Base-by-base conservation (phyloP, 208 protist genomes). In the Crithidia mellificae region DNA sequence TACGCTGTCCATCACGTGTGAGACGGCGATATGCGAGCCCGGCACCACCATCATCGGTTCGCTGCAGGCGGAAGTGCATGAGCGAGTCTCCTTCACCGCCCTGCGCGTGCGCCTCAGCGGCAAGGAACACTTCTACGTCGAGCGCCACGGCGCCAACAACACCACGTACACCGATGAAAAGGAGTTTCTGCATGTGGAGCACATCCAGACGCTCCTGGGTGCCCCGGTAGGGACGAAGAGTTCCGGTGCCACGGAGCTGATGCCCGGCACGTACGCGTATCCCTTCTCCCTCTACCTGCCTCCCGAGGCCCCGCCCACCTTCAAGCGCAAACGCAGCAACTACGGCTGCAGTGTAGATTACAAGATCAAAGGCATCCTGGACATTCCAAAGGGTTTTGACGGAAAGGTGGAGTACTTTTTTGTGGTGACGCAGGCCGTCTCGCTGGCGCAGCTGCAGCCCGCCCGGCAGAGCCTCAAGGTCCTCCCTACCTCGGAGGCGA, bases 181-280 rank as follows among this genome's bases (percentile, higher is more conserved):
- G 14, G 2, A 50, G 44, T 57, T 67, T 20, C 30, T 20, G 4
- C 62, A 67, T 34, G 34, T 67, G 5, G 50, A 52, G 34, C 19
- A 56, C 5, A 6, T n/a, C 0, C 8, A 44, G 5, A 68, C 38
- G 2, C 34, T 59, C 2, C 25, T 52, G 1, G 62, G 50, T 4
- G 49, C 62, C 1, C n/a, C 62, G 1, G 52, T 14, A 15, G 50
- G 50, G 6, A 53, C 22, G 2, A 25, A 30, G 2, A 39, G 24
- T 25, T 50, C 39, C 11, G 30, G 30, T n/a, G 24, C 49, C 32
- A 53, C 50, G 24, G 25, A 68, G 29, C 63, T 68, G 19, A 52
- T 51, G 6, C 52, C 63, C n/a, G 63, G 63, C 52, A 39, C 7
- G 11, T 59, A 68, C 63, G 6, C 29, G 11, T 68, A 61, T 39